Base-by-base conservation (phyloP, 2,329 filamentous ascomycete genomes). In the Colletotrichum acutatum region DNA sequence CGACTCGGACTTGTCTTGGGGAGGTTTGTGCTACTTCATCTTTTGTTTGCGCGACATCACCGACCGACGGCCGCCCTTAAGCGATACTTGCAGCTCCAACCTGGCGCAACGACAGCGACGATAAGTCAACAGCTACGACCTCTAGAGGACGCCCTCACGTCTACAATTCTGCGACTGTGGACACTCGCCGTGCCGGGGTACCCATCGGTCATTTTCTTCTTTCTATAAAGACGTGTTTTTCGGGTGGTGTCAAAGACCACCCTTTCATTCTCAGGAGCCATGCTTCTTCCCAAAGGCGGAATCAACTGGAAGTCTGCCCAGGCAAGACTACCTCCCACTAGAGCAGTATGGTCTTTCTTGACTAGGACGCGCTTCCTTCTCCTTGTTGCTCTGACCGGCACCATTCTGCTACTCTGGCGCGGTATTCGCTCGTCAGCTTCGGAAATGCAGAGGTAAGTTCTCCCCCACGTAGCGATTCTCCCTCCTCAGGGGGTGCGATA, bases 251-350 rank as follows among this genome's bases (percentile, higher is more conserved):
- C 77, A 67, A 76, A 81, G 80, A 81, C 82, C 82, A 82, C 82
- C 82, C 79, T 30, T 22, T 56, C 53, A 64, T 63, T 56, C 57
- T 9, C 37, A 67, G 63, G 62, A 74, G 71, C 77, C 75, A 98
- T 98, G 95, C 91, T 98, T 86, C 91, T 97, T 78, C 94, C 94
- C 76, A 97, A 97, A 85, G 94, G 93, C 82, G 94, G 94, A 82
- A 89, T 96, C 80, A 95, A 91, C 83, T 98, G 96, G 95, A 98
- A 97, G 88, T 93, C 94, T 76, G 93, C 95, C 77, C 94, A 91
- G 85, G 89, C 93, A 78, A 90, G 91, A 79, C 86, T 98, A 78
- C 95, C 95, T 56, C 93, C 94, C 70, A 92, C 91, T 77, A 90
- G 94, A 82, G 92, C 93, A 66, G 81, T 95, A 80, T 87, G 91